Percentiles rank a stretch among this genome's conserved stretches.
Evolutionary conservation across 2,329 filamentous ascomycete species (phyloP).

Genomic region (Apiospora hydei): DNA sequence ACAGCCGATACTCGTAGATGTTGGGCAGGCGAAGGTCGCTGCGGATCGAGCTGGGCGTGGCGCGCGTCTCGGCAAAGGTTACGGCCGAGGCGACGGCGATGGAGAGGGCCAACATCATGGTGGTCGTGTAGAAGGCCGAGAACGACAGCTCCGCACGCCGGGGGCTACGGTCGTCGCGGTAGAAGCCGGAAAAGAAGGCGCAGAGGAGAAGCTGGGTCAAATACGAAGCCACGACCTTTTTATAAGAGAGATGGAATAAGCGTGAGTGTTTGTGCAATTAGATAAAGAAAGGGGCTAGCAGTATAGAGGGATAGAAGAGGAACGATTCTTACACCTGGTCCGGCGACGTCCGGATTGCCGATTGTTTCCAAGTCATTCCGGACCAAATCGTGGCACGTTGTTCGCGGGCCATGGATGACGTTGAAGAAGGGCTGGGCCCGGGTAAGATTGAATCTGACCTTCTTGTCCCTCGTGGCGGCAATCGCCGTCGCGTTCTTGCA

Average conservation of each 20-base stretch:
- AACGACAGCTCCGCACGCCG: neutral
- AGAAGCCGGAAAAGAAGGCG: neutral
- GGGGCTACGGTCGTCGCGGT: neutral
- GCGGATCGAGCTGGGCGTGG: neutral
- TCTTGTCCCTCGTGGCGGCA: neutral
- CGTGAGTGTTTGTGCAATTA: too few species aligned
- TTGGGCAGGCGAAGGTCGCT: neutral
- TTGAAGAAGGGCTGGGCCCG: neutral
- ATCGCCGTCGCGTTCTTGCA: neutral
- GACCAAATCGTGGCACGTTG: neutral
- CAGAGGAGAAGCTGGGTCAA: neutral
- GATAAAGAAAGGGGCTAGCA: too few species aligned
- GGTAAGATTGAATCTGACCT: neutral
- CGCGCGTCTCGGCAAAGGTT: neutral
- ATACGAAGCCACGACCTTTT: neutral
- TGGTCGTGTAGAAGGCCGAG: neutral
- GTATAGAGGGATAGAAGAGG: too few species aligned
- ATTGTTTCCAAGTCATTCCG: neutral
- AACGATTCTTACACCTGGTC: constrained; percentile 1
- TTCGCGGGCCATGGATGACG: neutral
- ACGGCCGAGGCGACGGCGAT: neutral
- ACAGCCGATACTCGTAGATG: neutral
- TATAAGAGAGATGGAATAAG: too few species aligned
- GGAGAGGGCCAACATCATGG: neutral
- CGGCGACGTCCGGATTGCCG: neutral